Evolutionary conservation across 1,284 basidiomycete genomes (phyloP), one percentile per base, ranked within the genome.

Genomic region (Farysia itapuensis): DNA sequence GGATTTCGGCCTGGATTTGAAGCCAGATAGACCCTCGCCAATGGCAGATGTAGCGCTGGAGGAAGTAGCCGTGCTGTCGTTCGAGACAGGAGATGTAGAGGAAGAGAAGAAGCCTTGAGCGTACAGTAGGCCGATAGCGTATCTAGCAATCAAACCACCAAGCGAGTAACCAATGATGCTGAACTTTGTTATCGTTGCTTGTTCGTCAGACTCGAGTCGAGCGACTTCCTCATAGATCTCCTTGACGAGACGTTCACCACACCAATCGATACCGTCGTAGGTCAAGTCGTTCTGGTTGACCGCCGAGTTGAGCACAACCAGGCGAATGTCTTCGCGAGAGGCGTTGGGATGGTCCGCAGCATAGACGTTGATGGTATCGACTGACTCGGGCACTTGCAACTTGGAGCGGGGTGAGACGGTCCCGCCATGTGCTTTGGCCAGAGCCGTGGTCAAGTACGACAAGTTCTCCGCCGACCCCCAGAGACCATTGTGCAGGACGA

Each of bases 401-500:
- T 22, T 35, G 11, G 25, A 32, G 2, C 22, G 5, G 16, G 59
- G 49, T 12, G 59, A 49, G 28, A 48, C 18, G 6, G 36, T 35
- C 0, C 45, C 58, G 5, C 43, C 56, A 35, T 59, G 58, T 13
- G 30, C 31, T 25, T 67, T 76, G 58, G 82, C 79, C 19, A 73
- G 70, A n/a, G 80, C 78, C 34, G 80, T 78, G 37, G 79, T 68
- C 72, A 82, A 77, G 52, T 80, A 78, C 1, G 77, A 74, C 11
- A 85, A 78, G 68, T 86, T 81, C 30, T 43, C 39, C 0, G 87
- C 84, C 60, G 84, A 82, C 2, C 89, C 88, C 88, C 88, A 90
- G 84, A 90, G 87, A 26, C 89, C 89, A 67, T 90, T 88, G 30
- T 88, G 82, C 45, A 88, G 81, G 21, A 89, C 84, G 14, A 86